Conservation (phyloP, 805 yeast genomes). For the Metschnikowia shivogae region DNA sequence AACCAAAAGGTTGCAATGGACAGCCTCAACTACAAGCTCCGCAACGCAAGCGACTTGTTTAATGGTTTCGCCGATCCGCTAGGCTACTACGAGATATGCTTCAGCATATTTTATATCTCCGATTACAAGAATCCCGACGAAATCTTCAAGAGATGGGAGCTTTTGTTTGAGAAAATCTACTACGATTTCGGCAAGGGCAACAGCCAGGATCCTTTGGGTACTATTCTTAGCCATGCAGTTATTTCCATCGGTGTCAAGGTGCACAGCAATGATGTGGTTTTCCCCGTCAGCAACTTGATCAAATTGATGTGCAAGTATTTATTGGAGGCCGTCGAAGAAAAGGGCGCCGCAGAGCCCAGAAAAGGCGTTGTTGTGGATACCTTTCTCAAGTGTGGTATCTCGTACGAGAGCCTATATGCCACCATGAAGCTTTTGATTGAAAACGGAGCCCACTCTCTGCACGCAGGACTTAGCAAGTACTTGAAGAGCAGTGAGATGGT, state of each 20-base stretch:
- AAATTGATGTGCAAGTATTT: constrained; percentile 60
- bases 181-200: constrained; percentile 27
- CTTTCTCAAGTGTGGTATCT: constrained; percentile 59
- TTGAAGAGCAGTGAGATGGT: constrained; percentile 51
- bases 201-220: constrained; percentile 32
- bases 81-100: constrained; percentile 79
- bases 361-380: constrained; percentile 58
- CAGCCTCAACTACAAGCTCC: constrained; percentile 58
- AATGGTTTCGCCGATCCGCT: constrained; percentile 85
- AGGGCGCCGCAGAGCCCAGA: constrained; percentile 28
- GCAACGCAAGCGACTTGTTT: constrained; percentile 72
- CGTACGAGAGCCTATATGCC: constrained; percentile 62
- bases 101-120: constrained; percentile 73
- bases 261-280: constrained; percentile 66
- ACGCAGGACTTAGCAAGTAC: constrained; percentile 40
- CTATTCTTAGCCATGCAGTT: constrained; percentile 36
- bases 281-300: constrained; percentile 70
- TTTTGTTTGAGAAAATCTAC: constrained; percentile 52
- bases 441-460: constrained; percentile 50
- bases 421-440: constrained; percentile 60
- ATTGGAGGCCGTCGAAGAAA: constrained; percentile 30
- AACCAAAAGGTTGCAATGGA: constrained; percentile 49
- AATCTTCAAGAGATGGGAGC: constrained; percentile 75
- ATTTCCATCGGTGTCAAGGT: constrained; percentile 58
- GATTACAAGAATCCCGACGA: constrained; percentile 85